These are phyloP conservation scores for Saxispiralis lemnorum DNA, from an alignment of 495 filamentous ascomycete species.

Conservation along the genomic window DNA sequence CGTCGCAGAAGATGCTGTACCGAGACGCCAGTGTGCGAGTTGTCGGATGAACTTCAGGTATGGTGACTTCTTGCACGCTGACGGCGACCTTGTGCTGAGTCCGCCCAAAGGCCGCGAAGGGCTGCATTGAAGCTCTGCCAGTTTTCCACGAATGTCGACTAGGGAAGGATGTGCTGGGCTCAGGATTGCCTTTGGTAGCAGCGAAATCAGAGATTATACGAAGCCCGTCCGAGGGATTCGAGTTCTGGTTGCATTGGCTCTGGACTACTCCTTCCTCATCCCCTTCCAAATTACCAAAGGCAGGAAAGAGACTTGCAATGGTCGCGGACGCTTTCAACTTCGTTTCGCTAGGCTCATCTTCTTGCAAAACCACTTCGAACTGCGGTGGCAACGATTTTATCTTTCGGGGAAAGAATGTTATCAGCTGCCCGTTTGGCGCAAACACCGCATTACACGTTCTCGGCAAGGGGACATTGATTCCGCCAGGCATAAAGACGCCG, in stretches of 20 bases:
- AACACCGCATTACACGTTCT: constrained; percentile 17
- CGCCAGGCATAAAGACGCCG: constrained; percentile 6
- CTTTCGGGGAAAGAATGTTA: constrained; percentile 15
- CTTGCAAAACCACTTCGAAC: no score
- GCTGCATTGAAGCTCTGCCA: constrained; percentile 27
- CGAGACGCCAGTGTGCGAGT: constrained; percentile 56
- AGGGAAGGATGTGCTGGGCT: constrained; percentile 1
- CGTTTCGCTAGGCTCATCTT: constrained; percentile 19
- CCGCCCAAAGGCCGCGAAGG: constrained; percentile 22
- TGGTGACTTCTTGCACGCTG: constrained; percentile 49
- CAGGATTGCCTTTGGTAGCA: neutral
- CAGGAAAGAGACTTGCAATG: constrained; percentile 62
- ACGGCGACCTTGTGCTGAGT: constrained; percentile 37
- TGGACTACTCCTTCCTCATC: constrained; percentile 16
- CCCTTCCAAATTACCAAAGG: constrained; percentile 56
- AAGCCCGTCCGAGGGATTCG: no score
- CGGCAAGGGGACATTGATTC: constrained; percentile 16
- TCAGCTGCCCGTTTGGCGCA: constrained; percentile 13
- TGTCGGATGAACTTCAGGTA: constrained; percentile 51
- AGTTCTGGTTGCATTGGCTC: constrained; percentile 34
- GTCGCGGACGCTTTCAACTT: constrained; percentile 39
- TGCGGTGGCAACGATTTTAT: neutral
- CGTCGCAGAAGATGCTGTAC: constrained; percentile 63
- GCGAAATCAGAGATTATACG: constrained; percentile 31
- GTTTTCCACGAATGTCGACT: constrained; percentile 19